A percentile compares a stretch with the other conserved stretches of the same genome.
Evolutionary conservation across 2,329 filamentous ascomycete genomes (phyloP).

Genomic region (Zasmidium angulare): DNA sequence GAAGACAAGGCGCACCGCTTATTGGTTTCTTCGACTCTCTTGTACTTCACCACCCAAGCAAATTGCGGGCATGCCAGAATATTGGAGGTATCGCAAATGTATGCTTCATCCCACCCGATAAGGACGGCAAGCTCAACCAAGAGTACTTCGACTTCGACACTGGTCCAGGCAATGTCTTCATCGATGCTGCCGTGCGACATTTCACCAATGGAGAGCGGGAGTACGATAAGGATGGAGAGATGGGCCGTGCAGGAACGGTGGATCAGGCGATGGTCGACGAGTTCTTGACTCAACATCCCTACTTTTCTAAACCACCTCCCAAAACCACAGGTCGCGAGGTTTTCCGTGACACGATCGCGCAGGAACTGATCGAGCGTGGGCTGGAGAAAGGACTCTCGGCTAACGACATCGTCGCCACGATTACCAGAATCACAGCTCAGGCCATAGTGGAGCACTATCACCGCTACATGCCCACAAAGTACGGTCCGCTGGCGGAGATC

Average conservation of each 20-base stretch:
- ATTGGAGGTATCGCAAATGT: conserved; percentile 63
- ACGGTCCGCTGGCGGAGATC: conserved; percentile 56
- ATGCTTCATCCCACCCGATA: conserved; percentile 58
- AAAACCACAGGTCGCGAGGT: conserved; percentile 62
- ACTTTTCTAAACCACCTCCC: conserved; percentile 53
- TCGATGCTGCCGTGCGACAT: conserved; percentile 32
- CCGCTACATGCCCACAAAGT: conserved; percentile 49
- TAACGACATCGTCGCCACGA: conserved; percentile 57
- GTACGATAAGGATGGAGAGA: conserved; percentile 35
- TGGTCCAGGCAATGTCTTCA: conserved; percentile 37
- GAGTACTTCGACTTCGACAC: conserved; percentile 35
- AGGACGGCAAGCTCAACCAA: conserved; percentile 31
- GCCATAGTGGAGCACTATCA: conserved; percentile 55
- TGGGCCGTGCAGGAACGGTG: conserved; percentile 31
- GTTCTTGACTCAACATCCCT: conserved; percentile 43
- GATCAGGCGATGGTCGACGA: conserved; percentile 33
- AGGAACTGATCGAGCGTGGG: conserved; percentile 45
- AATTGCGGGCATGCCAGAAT: conserved; percentile 60
- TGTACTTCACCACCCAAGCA: conserved; percentile 56
- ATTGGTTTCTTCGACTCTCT: conserved; percentile 60
- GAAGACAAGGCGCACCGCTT: conserved; percentile 56
- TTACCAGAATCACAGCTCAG: conserved; percentile 60
- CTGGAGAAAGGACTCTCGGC: no score
- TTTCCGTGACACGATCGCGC: conserved; percentile 59
- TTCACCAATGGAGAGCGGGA: conserved; percentile 34